A percentile compares a stretch with the other conserved stretches of the same genome.
Evolutionary conservation across 2,329 filamentous ascomycete species (phyloP).

Genomic region (Aureobasidium sp.): DNA sequence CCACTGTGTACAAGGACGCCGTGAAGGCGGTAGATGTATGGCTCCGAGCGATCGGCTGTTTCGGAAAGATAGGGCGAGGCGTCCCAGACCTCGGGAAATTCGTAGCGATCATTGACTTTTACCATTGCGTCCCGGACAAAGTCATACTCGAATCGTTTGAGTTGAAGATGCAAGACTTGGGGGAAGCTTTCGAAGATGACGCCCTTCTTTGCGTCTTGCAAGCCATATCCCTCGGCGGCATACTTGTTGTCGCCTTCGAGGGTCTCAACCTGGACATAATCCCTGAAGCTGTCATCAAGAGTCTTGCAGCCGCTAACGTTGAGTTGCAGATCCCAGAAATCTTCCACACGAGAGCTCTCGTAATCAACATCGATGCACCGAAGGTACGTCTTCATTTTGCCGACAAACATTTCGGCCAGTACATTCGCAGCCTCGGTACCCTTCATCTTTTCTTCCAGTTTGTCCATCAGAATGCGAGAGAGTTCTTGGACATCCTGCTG

Average conservation of each 20-base stretch:
- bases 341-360: slow-evolving; percentile 89
- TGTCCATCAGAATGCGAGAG: slow-evolving; percentile 93
- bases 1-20: slow-evolving; percentile 95
- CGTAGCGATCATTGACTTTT: slow-evolving; percentile 93
- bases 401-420: slow-evolving; percentile 84
- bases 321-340: slow-evolving; percentile 98
- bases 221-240: slow-evolving; percentile 80
- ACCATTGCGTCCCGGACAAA: slow-evolving; percentile 95
- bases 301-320: slow-evolving; percentile 94
- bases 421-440: slow-evolving; percentile 86
- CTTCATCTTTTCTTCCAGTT: slow-evolving; percentile 97
- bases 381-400: slow-evolving; percentile 98
- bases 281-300: slow-evolving; percentile 86
- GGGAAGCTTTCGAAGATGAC: slow-evolving; percentile 96
- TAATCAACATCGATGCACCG: slow-evolving; percentile 98
- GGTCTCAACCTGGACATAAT: slow-evolving; percentile 94
- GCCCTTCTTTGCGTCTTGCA: slow-evolving; percentile 95
- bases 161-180: slow-evolving; percentile 84
- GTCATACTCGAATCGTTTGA: slow-evolving; percentile 98
- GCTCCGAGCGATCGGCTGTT: slow-evolving; percentile 77
- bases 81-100: slow-evolving; percentile 79
- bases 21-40: slow-evolving; percentile 88
- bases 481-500: slow-evolving; percentile 98
- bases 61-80: slow-evolving; percentile 81
- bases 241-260: slow-evolving; percentile 99